Base-by-base conservation (phyloP, 1,139 yeast species). In the Saccharomyces hybrid region DNA sequence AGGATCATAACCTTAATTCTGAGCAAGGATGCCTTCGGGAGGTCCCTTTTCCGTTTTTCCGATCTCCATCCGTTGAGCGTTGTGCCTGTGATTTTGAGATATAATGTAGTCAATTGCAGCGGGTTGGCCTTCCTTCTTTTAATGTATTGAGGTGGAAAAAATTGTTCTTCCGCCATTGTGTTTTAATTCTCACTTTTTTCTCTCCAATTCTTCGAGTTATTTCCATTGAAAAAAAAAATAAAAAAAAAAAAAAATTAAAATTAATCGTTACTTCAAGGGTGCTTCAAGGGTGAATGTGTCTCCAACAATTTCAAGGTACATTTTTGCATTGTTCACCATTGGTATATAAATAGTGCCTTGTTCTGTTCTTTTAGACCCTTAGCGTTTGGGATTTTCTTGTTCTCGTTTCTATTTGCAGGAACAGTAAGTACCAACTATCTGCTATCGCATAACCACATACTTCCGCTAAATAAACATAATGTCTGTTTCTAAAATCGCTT, bases 401-500 rank as follows among this genome's bases (percentile, higher is more conserved):
- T 34, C 5, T 34, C 11, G 23, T 6, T 34, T 19, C 23, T 19
- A 19, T 19, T 19, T 19, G 23, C 3, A 19, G 23, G 23, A 19
- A 19, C 23, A 3, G 23, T 19, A 19, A 19, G 13, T 38, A 4
- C 3, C 25, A 1, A 38, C 19, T 19, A 7, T 16, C 9, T 38
- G 44, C 23, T 38, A 19, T 4, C 5, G 44, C 44, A 38, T 38
- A 38, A 38, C 44, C 25, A 9, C 13, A 38, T 19, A 19, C 23
- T 31, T 11, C 26, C 51, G n/a, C 51, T 38, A 23, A 42, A 27
- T 19, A 19, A 5, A 27, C 2, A 41, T 16, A 38, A 42, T 41
- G 44, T 32, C 44, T 25, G 50, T 52, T 48, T 52, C 54, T 31
- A 52, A 49, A 28, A 46, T 52, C 14, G 48, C 55, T 34, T 38